Base-by-base conservation (phyloP, 31 red algal species). In the Odonthalia washingtoniensis region DNA sequence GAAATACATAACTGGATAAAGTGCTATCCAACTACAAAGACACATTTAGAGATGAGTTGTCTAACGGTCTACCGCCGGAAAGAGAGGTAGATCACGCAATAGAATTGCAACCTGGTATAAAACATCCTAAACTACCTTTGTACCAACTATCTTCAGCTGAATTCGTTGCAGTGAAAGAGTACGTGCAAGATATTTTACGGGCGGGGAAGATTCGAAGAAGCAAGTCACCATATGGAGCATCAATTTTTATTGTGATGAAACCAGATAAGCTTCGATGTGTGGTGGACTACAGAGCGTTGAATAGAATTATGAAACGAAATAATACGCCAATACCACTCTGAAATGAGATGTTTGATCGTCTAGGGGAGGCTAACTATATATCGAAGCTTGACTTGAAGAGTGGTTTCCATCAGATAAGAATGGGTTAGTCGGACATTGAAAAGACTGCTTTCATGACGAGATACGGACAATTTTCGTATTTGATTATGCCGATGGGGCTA, bases 121-220 rank as follows among this genome's bases (percentile, higher is more conserved):
- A 17, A 12, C n/a, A 27, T 12, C 67, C 67, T 12, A 28, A 16
- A 12, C 67, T 14, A 12, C 14, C 12, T 27, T n/a, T 27, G 30
- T 72, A 72, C 32, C 67, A 72, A 72, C 30, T 72, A 17, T 72
- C 67, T 12, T 30, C 67, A 12, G 67, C 67, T 12, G 30, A 72
- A 32, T 12, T 72, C 12, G 14, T 72, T 12, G 30, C 67, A 12
- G 67, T 30, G 21, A 28, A 32, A 12, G 30, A 72, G 21, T 72
- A 12, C 67, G 30, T 72, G 14, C 12, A 32, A 16, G 12, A 72
- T 12, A 17, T 27, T 12, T 12, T 72, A 30, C 18, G 30, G 67
- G 17, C 67, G n/a, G 17, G 67, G 67, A 28, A 72, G 32, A 30
- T n/a, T n/a, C n/a, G n/a, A n/a, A n/a, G n/a, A n/a, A n/a, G n/a